Percentiles rank a stretch among this genome's conserved stretches.
phyloP scores from a whole-genome alignment of 805 yeast genomes.

The Wickerhamiella vanderwaltii region DNA sequence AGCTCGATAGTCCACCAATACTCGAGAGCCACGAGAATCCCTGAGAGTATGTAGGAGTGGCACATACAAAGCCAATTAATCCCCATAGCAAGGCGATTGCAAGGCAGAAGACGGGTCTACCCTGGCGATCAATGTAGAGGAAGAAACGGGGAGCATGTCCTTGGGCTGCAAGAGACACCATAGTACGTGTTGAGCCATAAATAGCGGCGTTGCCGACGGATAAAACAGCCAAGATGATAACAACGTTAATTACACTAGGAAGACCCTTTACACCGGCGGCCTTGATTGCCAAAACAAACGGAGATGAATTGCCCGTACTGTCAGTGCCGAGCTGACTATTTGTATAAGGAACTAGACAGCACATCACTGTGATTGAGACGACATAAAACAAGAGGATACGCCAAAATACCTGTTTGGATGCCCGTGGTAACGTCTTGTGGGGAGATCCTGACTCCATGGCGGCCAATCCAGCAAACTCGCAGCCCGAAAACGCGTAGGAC shows the following conservation, averaged over 20 bases:
- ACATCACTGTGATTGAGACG: conserved; percentile 41
- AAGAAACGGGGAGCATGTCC: conserved; percentile 50
- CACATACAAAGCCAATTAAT: conserved; percentile 48
- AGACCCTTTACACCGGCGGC: conserved; percentile 55
- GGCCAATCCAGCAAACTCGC: conserved; percentile 62
- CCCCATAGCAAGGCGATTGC: conserved; percentile 37
- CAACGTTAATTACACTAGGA: conserved; percentile 61
- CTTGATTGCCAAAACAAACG: conserved; percentile 59
- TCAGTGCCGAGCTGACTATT: conserved; percentile 38
- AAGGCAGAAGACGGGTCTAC: conserved; percentile 67
- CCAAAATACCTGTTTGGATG: conserved; percentile 77
- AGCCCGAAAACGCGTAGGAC: conserved; percentile 65
- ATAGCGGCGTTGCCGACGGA: conserved; percentile 68
- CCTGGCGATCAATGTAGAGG: conserved; percentile 61
- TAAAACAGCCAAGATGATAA: conserved; percentile 52
- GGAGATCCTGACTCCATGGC: conserved; percentile 70
- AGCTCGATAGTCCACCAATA: conserved; percentile 61
- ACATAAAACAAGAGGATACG: conserved; percentile 62
- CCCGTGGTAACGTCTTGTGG: conserved; percentile 51
- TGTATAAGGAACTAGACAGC: conserved; percentile 59
- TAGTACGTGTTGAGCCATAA: conserved; percentile 56
- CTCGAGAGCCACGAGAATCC: conserved; percentile 69
- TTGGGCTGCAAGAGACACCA: conserved; percentile 54
- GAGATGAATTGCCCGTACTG: conserved; percentile 55
- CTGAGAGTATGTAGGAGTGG: conserved; percentile 36